Conservation (phyloP, 805 yeast genomes). For the Candida vartiovaarae region DNA sequence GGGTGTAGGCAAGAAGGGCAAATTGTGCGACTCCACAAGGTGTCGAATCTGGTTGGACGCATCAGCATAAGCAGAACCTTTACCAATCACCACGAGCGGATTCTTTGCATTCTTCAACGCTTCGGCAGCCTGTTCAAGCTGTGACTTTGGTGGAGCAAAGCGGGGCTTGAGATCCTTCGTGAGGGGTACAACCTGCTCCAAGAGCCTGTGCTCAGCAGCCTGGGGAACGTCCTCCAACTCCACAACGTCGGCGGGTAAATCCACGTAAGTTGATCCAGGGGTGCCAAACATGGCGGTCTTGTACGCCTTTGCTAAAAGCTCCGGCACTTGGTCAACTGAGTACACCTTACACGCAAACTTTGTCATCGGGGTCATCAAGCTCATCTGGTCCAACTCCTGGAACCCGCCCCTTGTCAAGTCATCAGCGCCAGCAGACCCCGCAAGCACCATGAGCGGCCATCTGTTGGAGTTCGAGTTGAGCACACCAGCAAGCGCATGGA, state of each 20-base stretch:
- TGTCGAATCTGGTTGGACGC: slow-evolving; percentile 33
- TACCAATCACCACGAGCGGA: slow-evolving; percentile 58
- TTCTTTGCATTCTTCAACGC: slow-evolving; percentile 29
- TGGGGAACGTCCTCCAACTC: slow-evolving; percentile 10
- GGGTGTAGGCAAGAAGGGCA: slow-evolving; percentile 67
- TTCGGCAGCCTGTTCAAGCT: slow-evolving; percentile 30
- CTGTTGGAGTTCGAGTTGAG: slow-evolving; percentile 55
- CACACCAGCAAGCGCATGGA: slow-evolving; percentile 62
- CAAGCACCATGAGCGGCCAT: slow-evolving; percentile 60
- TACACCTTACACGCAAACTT: slow-evolving; percentile 45
- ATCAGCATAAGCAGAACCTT: slow-evolving; percentile 49
- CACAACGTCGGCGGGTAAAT: slow-evolving; percentile 57
- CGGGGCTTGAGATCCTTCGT: slow-evolving; percentile 21
- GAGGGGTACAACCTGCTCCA: slow-evolving; percentile 7
- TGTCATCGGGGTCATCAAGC: slow-evolving; percentile 38
- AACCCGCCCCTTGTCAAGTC: slow-evolving; percentile 55
- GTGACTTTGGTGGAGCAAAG: slow-evolving; percentile 28
- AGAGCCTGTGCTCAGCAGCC: neutral
- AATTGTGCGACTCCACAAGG: slow-evolving; percentile 34
- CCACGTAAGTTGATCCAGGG: slow-evolving; percentile 59
- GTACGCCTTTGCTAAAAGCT: slow-evolving; percentile 39
- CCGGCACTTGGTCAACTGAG: slow-evolving; percentile 28
- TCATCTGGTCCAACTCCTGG: slow-evolving; percentile 64
- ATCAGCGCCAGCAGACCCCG: slow-evolving; percentile 50
- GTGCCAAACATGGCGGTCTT: slow-evolving; percentile 38